Evolutionary conservation across 805 yeast genomes (phyloP).

Genomic region (Blastobotrys muscicola): DNA sequence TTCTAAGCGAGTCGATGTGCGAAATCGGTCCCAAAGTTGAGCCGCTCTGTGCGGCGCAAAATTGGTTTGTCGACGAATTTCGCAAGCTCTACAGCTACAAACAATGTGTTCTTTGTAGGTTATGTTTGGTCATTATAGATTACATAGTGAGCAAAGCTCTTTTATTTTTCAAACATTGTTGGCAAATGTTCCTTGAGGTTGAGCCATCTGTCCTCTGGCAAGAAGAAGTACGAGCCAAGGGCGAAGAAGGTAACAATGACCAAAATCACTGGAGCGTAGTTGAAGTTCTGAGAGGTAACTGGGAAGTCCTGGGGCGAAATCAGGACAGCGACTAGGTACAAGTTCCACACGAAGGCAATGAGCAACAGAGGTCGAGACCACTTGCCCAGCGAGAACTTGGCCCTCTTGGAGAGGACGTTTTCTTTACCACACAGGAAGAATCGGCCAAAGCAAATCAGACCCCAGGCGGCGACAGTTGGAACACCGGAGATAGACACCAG

Average conservation of each 20-base stretch:
- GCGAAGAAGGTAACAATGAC: slow-evolving; percentile 16
- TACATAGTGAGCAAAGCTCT: no score
- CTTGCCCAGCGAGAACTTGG: slow-evolving; percentile 14
- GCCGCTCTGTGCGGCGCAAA: no score
- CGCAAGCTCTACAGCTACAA: no score
- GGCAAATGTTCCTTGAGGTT: slow-evolving; percentile 3
- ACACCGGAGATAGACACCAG: slow-evolving; percentile 18
- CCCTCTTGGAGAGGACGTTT: slow-evolving; percentile 4
- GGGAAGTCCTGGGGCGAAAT: slow-evolving; percentile 18
- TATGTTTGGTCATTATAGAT: no score
- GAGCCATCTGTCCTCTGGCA: slow-evolving; percentile 16
- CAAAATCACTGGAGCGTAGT: slow-evolving; percentile 17
- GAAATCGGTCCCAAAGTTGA: no score
- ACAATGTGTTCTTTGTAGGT: no score
- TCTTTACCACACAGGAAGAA: slow-evolving; percentile 6
- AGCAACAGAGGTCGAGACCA: slow-evolving; percentile 14
- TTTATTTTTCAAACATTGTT: no score
- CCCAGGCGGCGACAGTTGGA: slow-evolving; percentile 17
- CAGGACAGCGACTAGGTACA: slow-evolving; percentile 11
- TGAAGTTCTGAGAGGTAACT: slow-evolving; percentile 13
- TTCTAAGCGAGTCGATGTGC: no score
- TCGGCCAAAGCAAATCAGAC: slow-evolving; percentile 15
- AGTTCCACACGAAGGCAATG: slow-evolving; percentile 15
- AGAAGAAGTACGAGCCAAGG: slow-evolving; percentile 8
- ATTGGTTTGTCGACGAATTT: no score